Percentiles rank a stretch among this genome's conserved stretches.
phyloP scores from a whole-genome alignment of 2,329 filamentous ascomycete species.

The Curvularia verruculosa region DNA sequence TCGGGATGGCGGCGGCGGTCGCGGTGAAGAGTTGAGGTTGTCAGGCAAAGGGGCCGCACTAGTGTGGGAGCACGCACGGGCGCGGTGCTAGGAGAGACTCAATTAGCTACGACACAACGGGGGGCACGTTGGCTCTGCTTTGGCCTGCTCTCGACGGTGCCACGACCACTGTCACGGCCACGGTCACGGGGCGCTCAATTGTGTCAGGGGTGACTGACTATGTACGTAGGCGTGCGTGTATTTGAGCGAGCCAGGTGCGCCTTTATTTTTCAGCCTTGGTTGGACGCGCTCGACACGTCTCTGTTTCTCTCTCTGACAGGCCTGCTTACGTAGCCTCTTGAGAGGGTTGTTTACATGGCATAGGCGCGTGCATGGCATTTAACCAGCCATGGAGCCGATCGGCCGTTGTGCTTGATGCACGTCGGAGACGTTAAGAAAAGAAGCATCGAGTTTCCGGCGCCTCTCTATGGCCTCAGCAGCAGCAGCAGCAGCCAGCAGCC shows the following conservation, averaged over 20 bases:
- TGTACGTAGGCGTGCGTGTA: too few relatives aligned
- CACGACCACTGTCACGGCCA: constrained; percentile 1
- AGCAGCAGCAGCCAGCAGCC: too few relatives aligned
- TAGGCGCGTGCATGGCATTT: constrained; percentile 16
- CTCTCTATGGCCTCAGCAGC: not conserved
- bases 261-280: too few relatives aligned
- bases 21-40: constrained; percentile 33
- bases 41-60: constrained; percentile 29
- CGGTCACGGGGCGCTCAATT: not conserved
- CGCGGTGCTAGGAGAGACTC: constrained; percentile 16
- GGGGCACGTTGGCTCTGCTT: constrained; percentile 11
- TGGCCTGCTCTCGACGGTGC: constrained; percentile 6
- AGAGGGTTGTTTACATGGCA: constrained; percentile 3
- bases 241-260: too few relatives aligned
- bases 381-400: constrained; percentile 27
- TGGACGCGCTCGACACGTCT: constrained; percentile 3
- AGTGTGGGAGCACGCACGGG: constrained; percentile 23
- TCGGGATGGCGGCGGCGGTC: constrained; percentile 30
- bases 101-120: constrained; percentile 18
- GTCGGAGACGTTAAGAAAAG: constrained; percentile 9
- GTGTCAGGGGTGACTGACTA: too few relatives aligned
- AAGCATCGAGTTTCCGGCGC: constrained; percentile 1
- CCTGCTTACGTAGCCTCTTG: constrained; percentile 5
- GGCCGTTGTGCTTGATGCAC: constrained; percentile 14
- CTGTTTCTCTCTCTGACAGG: too few relatives aligned